phyloP scores from a whole-genome alignment of 2,329 filamentous ascomycete species.

The Xylaria sp. region DNA sequence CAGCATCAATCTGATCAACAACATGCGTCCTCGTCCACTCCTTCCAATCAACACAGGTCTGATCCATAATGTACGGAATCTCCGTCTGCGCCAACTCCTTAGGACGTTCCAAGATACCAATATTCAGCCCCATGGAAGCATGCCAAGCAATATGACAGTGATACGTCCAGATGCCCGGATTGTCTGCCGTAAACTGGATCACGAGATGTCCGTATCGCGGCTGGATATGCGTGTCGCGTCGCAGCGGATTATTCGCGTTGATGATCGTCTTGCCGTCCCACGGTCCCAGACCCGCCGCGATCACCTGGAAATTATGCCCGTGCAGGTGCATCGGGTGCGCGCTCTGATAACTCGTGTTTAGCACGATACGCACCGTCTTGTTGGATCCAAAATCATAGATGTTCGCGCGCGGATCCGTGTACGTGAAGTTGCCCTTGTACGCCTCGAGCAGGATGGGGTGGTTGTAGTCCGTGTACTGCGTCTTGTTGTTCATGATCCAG shows the following conservation, averaged over 20 bases:
- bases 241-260: slow-evolving; percentile 34
- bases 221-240: slow-evolving; percentile 36
- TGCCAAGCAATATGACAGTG: slow-evolving; percentile 36
- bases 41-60: slow-evolving; percentile 18
- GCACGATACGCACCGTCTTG: slow-evolving; percentile 23
- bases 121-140: slow-evolving; percentile 33
- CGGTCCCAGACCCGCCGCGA: slow-evolving; percentile 30
- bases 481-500: slow-evolving; percentile 4
- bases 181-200: slow-evolving; percentile 33
- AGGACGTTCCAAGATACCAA: slow-evolving; percentile 34
- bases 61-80: slow-evolving; percentile 13
- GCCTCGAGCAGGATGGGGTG: slow-evolving; percentile 20
- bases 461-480: slow-evolving; percentile 19
- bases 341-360: slow-evolving; percentile 25
- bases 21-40: slow-evolving; percentile 12
- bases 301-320: slow-evolving; percentile 45
- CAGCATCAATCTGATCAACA: slow-evolving; percentile 4
- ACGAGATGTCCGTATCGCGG: slow-evolving; percentile 22
- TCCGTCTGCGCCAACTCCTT: slow-evolving; percentile 20
- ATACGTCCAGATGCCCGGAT: slow-evolving; percentile 32
- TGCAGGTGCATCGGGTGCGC: slow-evolving; percentile 46
- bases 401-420: slow-evolving; percentile 13
- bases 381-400: slow-evolving; percentile 22
- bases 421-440: slow-evolving; percentile 10
- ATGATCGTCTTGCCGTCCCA: slow-evolving; percentile 25